phyloP scores from a whole-genome alignment of 2,329 filamentous ascomycete species.

The Colletotrichum melonis region DNA sequence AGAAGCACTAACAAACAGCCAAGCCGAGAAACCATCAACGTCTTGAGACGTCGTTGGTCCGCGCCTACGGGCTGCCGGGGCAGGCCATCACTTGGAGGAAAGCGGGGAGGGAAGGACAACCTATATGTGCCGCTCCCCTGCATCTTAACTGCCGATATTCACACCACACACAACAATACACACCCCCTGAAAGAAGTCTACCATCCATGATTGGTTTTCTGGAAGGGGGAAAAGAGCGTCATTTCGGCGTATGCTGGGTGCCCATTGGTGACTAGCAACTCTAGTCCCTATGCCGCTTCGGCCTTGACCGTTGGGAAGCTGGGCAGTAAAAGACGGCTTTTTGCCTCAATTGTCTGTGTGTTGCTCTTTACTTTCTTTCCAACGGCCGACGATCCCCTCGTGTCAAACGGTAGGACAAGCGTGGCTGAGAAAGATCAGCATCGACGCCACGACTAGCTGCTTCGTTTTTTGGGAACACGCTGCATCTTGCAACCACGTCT shows the following conservation, averaged over 20 bases:
- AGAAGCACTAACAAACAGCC: neutral
- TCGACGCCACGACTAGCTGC: neutral
- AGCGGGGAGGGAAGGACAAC: neutral
- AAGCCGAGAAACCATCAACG: neutral
- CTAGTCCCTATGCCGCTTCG: neutral
- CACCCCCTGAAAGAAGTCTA: conserved; percentile 7
- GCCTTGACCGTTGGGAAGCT: neutral
- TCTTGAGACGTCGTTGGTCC: conserved; percentile 18
- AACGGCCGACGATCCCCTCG: conserved; percentile 15
- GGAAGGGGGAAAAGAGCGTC: neutral
- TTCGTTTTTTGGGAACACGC: neutral
- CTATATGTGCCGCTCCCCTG: conserved; percentile 33
- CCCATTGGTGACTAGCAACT: neutral
- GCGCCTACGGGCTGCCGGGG: neutral
- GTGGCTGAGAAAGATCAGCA: conserved; percentile 10
- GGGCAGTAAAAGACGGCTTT: neutral
- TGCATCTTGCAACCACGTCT: neutral
- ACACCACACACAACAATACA: neutral
- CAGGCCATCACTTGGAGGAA: neutral
- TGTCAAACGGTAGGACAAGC: neutral
- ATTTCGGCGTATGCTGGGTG: conserved; percentile 2
- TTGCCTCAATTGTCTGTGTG: neutral
- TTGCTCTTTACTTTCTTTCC: neutral
- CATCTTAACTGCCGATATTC: conserved; percentile 33
- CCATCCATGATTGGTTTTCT: conserved; percentile 11